These are phyloP conservation scores for Brassica napus DNA, from an alignment of 345 rosid species.

Conservation along the genomic window Da-Ae NC_063439.1:24708501-24709000, in stretches of 20 bases:
- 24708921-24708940: background rate
- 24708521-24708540: background rate
- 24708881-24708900: background rate
- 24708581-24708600: background rate
- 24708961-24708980: background rate
- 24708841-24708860: background rate
- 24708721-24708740: background rate
- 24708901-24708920: background rate
- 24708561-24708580: background rate
- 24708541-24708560: background rate
- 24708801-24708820: background rate
- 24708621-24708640: background rate
- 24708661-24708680: background rate
- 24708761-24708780: background rate
- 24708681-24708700: background rate
- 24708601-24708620: background rate
- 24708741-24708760: background rate
- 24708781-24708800: background rate
- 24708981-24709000: background rate
- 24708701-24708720: background rate
- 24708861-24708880: background rate
- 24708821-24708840: background rate
- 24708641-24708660: background rate
- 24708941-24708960: background rate
- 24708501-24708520: constrained; percentile 24